Percentiles rank a stretch among this genome's conserved stretches.
These are phyloP conservation scores for Botrytis fabae DNA, from an alignment of 2,329 filamentous ascomycete species.

Conservation along the genomic window DNA sequence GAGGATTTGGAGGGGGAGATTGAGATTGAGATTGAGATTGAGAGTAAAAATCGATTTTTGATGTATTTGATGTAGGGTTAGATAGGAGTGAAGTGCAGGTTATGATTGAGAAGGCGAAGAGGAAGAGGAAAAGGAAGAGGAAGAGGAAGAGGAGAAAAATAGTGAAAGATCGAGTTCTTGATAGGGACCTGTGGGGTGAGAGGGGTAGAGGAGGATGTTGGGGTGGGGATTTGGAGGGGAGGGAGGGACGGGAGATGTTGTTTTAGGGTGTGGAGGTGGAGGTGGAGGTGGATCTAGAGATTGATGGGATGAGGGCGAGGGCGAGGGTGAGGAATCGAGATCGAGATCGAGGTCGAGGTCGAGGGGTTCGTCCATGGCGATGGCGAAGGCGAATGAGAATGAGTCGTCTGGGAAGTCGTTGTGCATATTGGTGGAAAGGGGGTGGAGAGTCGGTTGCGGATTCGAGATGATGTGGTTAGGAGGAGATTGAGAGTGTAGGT, in stretches of 20 bases:
- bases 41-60: not conserved
- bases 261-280: no score
- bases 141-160: not conserved
- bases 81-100: no score
- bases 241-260: no score
- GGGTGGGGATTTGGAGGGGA: not conserved
- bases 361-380: constrained; percentile 7
- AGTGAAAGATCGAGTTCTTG: not conserved
- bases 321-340: not conserved
- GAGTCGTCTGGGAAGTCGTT: not conserved
- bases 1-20: no score
- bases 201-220: not conserved
- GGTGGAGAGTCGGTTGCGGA: not conserved
- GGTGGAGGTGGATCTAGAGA: no score
- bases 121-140: not conserved
- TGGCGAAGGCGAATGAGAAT: not conserved
- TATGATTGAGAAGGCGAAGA: not conserved
- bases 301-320: no score
- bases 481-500: no score
- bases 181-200: not conserved
- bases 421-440: not conserved
- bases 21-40: not conserved
- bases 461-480: no score
- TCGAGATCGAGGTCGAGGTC: not conserved
- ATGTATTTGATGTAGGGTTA: no score